Conservation (phyloP, 164 flowering plant genomes). For the Umbellularia californica region DNA sequence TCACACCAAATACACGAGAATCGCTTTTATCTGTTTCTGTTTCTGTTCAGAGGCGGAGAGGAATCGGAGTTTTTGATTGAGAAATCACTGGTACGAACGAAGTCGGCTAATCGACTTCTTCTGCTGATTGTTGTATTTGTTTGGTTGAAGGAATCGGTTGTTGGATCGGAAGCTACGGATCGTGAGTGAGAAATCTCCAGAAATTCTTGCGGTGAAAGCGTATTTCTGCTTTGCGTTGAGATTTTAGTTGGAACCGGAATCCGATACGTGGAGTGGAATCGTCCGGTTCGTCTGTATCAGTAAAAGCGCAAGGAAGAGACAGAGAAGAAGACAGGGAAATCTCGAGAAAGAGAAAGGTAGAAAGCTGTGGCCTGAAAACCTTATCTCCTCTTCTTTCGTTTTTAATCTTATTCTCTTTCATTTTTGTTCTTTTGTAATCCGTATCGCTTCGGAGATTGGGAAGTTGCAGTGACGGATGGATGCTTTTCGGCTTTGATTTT, state of each 20-base stretch:
- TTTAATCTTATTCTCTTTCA: neutral
- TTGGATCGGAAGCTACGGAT: no score
- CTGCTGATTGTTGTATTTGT: neutral
- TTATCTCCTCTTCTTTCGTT: neutral
- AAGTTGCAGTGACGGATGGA: neutral
- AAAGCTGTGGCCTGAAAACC: conserved; percentile 3
- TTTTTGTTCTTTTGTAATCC: no score
- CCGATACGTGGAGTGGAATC: conserved; percentile 5
- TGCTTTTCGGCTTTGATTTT: conserved; percentile 9
- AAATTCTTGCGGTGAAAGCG: no score
- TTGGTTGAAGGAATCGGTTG: neutral
- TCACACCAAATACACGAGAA: no score
- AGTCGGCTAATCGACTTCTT: neutral
- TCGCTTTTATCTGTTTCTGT: no score
- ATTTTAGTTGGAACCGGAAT: no score
- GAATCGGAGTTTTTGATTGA: neutral
- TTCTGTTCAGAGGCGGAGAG: neutral
- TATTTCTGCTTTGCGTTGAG: no score
- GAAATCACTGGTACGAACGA: conserved; percentile 3
- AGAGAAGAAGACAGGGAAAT: neutral
- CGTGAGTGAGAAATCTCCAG: no score
- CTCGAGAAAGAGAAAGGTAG: conserved; percentile 5
- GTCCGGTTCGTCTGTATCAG: conserved; percentile 1
- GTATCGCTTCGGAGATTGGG: conserved; percentile 8
- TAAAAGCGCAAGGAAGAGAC: neutral